phyloP scores from a whole-genome alignment of 768 basidiomycete species.

The Hortiboletus campestris region DNA sequence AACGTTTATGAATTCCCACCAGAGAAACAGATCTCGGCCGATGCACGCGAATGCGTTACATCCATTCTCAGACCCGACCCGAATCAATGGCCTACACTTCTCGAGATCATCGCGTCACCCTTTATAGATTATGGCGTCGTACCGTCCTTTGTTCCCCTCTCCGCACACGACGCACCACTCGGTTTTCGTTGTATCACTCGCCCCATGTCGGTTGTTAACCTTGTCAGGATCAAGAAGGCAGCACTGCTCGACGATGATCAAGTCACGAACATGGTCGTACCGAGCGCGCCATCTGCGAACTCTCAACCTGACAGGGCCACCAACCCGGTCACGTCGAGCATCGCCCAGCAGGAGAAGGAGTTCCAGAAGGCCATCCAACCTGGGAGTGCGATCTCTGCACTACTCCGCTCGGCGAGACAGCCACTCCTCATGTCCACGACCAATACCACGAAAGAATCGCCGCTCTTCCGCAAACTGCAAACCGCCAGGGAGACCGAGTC shows the following conservation, averaged over 20 bases:
- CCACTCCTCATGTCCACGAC: conserved; percentile 76
- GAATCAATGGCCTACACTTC: conserved; percentile 74
- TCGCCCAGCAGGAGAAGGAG: conserved; percentile 89
- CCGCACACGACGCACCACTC: conserved; percentile 73
- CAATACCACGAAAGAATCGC: conserved; percentile 35
- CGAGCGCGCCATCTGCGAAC: conserved; percentile 31
- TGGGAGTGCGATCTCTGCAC: conserved; percentile 87
- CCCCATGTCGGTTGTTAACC: conserved; percentile 62
- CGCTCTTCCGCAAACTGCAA: conserved; percentile 52
- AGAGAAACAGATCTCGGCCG: conserved; percentile 66
- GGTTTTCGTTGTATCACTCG: conserved; percentile 70
- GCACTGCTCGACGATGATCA: conserved; percentile 67
- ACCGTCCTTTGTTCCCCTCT: conserved; percentile 75
- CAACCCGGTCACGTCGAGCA: conserved; percentile 55
- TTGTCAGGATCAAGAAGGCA: conserved; percentile 60
- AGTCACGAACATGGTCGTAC: conserved; percentile 40
- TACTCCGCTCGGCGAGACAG: conserved; percentile 86
- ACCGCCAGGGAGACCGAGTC: conserved; percentile 49
- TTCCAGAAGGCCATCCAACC: conserved; percentile 97
- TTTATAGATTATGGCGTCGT: conserved; percentile 85
- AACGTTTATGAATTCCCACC: conserved; percentile 92
- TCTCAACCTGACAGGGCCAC: conserved; percentile 17
- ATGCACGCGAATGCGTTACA: conserved; percentile 75
- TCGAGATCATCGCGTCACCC: conserved; percentile 77
- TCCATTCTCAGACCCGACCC: conserved; percentile 87